phyloP scores from a whole-genome alignment of 2,329 filamentous ascomycete species.

The Leptographium wingfieldii region DNA sequence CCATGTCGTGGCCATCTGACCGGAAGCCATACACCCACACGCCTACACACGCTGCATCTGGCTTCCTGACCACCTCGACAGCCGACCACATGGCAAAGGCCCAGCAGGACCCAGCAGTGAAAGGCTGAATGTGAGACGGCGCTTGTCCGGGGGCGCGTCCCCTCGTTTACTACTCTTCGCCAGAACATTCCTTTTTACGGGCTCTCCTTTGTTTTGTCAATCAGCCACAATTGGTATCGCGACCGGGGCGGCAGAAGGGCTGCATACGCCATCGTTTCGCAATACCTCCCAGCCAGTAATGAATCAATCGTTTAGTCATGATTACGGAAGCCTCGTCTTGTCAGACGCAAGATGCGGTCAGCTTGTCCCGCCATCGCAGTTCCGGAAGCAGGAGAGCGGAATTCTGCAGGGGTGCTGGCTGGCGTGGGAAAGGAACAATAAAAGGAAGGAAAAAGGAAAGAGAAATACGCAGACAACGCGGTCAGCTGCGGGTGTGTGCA shows the following conservation, averaged over 20 bases:
- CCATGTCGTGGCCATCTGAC: neutral
- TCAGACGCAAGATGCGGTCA: neutral
- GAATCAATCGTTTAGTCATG: neutral
- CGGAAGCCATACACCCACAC: constrained; percentile 17
- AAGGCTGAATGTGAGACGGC: neutral
- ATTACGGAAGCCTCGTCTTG: neutral
- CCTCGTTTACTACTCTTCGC: too few species aligned
- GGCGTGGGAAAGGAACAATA: neutral
- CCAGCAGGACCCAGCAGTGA: neutral
- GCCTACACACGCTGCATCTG: constrained; percentile 28
- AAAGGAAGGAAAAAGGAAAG: neutral
- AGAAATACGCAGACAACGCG: neutral
- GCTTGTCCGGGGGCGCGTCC: too few species aligned
- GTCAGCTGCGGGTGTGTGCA: neutral
- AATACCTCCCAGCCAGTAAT: too few species aligned
- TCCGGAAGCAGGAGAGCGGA: neutral
- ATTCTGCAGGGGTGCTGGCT: neutral
- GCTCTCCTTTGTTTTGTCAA: neutral
- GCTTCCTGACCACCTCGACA: constrained; percentile 30
- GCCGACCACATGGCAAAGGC: constrained; percentile 19
- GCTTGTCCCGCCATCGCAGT: neutral
- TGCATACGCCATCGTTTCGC: neutral
- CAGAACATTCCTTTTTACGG: neutral
- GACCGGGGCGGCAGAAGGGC: neutral
- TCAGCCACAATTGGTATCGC: too few species aligned